A percentile compares a stretch with the other conserved stretches of the same genome.
Conservation (phyloP, 176 grass and related monocot genomes). For the Aegilops longissima region DNA sequence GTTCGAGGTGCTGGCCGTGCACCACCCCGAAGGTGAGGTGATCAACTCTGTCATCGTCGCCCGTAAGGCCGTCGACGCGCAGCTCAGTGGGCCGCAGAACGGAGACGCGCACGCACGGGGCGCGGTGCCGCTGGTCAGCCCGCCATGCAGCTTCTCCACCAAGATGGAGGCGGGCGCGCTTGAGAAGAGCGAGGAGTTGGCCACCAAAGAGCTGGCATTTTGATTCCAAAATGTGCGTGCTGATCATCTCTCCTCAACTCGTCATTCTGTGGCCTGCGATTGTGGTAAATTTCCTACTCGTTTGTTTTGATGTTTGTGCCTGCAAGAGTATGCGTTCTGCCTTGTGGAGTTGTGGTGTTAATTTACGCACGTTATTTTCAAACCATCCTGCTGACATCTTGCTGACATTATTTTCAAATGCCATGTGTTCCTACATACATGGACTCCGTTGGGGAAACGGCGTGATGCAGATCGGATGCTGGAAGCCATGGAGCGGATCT, state of each 20-base stretch:
- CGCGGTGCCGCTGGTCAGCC: background rate
- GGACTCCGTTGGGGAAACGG: too few species aligned
- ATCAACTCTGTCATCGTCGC: background rate
- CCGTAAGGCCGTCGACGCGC: background rate
- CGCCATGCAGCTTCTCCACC: background rate
- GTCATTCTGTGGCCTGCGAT: background rate
- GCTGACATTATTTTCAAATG: too few species aligned
- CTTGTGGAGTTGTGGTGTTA: background rate
- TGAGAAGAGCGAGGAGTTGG: background rate
- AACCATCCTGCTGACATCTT: too few species aligned
- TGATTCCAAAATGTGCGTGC: background rate
- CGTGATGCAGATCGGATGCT: too few species aligned
- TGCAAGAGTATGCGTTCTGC: background rate
- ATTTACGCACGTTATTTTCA: background rate
- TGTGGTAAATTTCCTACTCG: background rate
- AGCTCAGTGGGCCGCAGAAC: background rate
- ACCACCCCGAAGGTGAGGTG: background rate
- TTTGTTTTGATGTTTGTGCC: background rate
- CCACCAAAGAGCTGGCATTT: background rate
- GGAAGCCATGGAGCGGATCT: too few species aligned
- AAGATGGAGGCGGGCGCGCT: background rate
- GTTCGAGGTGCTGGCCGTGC: background rate
- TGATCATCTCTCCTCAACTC: background rate
- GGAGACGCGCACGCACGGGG: background rate
- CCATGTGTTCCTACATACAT: too few species aligned